Conservation (phyloP, 495 filamentous ascomycete species). For the Neurospora intermedia region DNA sequence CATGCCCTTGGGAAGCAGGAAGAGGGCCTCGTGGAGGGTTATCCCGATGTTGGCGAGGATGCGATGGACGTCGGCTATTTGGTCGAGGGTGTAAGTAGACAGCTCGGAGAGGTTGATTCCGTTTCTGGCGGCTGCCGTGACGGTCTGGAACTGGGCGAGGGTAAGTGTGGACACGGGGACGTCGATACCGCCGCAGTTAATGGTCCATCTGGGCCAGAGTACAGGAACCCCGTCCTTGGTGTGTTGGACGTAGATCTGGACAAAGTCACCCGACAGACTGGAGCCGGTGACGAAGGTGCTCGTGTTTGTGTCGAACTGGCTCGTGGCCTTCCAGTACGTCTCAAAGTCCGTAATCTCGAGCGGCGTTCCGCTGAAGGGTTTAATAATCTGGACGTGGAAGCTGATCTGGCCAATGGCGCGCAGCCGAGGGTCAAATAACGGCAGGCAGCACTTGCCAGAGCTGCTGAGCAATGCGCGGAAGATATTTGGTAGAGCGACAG, state of each 20-base stretch:
- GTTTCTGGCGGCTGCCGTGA: conserved; percentile 44
- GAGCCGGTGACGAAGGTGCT: conserved; percentile 88
- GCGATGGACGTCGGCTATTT: conserved; percentile 55
- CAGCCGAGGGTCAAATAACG: conserved; percentile 84
- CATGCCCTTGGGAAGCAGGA: conserved; percentile 60
- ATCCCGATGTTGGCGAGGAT: conserved; percentile 63
- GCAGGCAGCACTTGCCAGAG: conserved; percentile 71
- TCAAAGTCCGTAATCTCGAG: conserved; percentile 96
- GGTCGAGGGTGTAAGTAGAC: conserved; percentile 31
- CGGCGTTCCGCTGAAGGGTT: conserved; percentile 87
- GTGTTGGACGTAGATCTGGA: conserved; percentile 81
- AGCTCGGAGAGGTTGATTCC: conserved; percentile 38
- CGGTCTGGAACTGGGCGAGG: conserved; percentile 57
- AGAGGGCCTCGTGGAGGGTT: conserved; percentile 63
- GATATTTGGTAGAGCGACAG: conserved; percentile 75
- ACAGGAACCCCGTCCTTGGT: conserved; percentile 82
- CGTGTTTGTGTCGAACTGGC: conserved; percentile 62
- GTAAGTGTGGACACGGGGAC: conserved; percentile 69
- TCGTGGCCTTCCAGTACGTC: conserved; percentile 98
- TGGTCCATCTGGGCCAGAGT: conserved; percentile 71
- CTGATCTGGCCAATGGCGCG: conserved; percentile 89
- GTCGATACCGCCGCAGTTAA: conserved; percentile 68
- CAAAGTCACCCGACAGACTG: conserved; percentile 85
- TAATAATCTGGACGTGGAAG: conserved; percentile 92
- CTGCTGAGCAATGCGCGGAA: conserved; percentile 65